A percentile compares a stretch with the other conserved stretches of the same genome.
These are phyloP conservation scores for Melanopsichium pennsylvanicum DNA, from an alignment of 1,284 basidiomycete species.

Conservation along the genomic window DNA sequence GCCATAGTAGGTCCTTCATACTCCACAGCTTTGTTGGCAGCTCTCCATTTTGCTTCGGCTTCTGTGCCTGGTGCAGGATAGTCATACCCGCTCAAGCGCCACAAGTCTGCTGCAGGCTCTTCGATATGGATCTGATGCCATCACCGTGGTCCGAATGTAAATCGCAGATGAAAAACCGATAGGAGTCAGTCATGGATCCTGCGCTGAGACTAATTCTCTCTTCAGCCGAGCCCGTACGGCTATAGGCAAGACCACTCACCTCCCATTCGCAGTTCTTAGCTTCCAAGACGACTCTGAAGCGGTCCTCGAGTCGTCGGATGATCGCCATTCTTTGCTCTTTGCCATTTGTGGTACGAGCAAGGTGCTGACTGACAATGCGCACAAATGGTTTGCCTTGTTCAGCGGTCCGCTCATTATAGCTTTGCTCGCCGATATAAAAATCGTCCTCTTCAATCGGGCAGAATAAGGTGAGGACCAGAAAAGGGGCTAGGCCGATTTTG, in stretches of 20 bases:
- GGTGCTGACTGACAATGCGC: constrained; percentile 24
- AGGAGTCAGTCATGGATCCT: not conserved
- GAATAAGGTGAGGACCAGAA: constrained; percentile 26
- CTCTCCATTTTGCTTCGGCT: constrained; percentile 22
- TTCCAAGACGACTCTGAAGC: constrained; percentile 4
- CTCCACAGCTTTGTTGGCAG: constrained; percentile 14
- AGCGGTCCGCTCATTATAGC: constrained; percentile 4
- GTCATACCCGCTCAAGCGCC: constrained; percentile 15
- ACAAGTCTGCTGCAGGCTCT: constrained; percentile 27
- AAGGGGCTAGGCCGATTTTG: constrained; percentile 8
- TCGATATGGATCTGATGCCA: constrained; percentile 29
- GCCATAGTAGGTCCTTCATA: constrained; percentile 27
- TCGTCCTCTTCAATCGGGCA: constrained; percentile 18
- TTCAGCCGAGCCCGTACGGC: too few species aligned
- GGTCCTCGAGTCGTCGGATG: constrained; percentile 6
- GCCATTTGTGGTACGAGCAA: constrained; percentile 9
- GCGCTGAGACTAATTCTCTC: too few species aligned
- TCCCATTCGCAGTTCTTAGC: constrained; percentile 24
- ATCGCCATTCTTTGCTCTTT: constrained; percentile 8
- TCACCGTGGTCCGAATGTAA: not conserved
- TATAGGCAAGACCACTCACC: too few species aligned
- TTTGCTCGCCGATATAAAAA: constrained; percentile 27
- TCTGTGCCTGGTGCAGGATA: constrained; percentile 21
- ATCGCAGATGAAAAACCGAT: not conserved
- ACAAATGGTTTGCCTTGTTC: constrained; percentile 26